Evolutionary conservation across 768 basidiomycete genomes (phyloP), one percentile per base, ranked within the genome.

Genomic region (Xanthoconium purpureum): DNA sequence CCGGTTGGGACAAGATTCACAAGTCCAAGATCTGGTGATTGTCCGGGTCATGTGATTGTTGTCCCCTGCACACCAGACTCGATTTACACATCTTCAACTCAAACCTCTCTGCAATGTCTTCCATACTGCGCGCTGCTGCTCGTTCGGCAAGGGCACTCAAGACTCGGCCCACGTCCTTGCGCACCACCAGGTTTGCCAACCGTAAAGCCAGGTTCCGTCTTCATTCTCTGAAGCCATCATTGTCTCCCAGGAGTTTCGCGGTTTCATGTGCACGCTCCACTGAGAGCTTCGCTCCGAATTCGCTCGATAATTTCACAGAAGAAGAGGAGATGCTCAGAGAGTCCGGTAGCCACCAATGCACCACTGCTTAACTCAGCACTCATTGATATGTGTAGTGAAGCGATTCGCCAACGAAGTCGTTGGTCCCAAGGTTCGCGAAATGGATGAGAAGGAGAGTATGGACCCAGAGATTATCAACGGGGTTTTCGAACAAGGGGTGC

Each of bases 361-460:
- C 32, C 38, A 8, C n/a, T 38, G 37, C 33, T 17, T 37, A 14
- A 18, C 32, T 6, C 52, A 44, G 54, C 9, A 57, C 56, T 59
- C 12, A 54, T 56, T 42, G n/a, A 59, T 54, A 46, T n/a, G 30
- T 36, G 18, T 66, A 93, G 96, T 98, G 24, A 80, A 80, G 64
- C 88, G 91, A 29, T 98, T 98, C 64, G 92, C 95, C 0, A 78
- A 81, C 50, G 94, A 98, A 50, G 87, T 96, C 30, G 84, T 99
- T 18, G 90, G 75, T 4, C 97, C 97, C 47, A 91, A 87, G 71
- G 95, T 97, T 55, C 82, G 86, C 20, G 94, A 95, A 71, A 99
- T 99, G 97, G 97, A 99, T 67, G 97, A 99, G 79, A 89, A 87
- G 53, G 96, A 99, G 74, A 75, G 71, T 54, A 98, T 99, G 96